Evolutionary conservation across 2,329 filamentous ascomycete species (phyloP).

Genomic region (Colletotrichum euphorbiae): DNA sequence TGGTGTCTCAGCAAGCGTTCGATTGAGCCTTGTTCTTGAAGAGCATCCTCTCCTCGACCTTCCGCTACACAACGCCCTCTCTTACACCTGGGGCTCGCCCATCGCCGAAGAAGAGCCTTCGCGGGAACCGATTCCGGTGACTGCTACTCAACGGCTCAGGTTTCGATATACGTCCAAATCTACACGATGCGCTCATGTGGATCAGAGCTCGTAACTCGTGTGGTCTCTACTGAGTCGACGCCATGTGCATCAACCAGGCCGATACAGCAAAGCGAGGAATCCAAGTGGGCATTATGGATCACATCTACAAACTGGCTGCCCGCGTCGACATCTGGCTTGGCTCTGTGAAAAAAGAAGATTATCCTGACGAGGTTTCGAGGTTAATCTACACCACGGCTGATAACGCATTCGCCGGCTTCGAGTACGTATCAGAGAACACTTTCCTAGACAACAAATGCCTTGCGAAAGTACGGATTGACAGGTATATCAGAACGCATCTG

Average conservation of each 20-base stretch:
- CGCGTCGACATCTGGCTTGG: slow-evolving; percentile 41
- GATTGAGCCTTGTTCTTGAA: slow-evolving; percentile 13
- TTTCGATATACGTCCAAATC: slow-evolving; percentile 12
- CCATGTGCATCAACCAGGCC: slow-evolving; percentile 39
- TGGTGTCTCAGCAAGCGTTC: not conserved
- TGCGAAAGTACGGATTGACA: slow-evolving; percentile 7
- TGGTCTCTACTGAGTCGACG: slow-evolving; percentile 38
- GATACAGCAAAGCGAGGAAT: slow-evolving; percentile 29
- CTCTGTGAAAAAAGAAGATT: slow-evolving; percentile 11
- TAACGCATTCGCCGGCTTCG: not conserved
- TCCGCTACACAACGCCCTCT: slow-evolving; percentile 27
- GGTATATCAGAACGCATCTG: slow-evolving; percentile 12
- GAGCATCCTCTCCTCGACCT: slow-evolving; percentile 17
- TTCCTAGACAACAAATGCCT: not conserved
- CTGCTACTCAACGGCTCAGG: not conserved
- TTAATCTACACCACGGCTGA: slow-evolving; percentile 19
- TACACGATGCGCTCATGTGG: slow-evolving; percentile 23
- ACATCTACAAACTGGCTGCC: slow-evolving; percentile 37
- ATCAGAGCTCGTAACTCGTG: slow-evolving; percentile 13
- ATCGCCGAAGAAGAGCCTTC: not conserved
- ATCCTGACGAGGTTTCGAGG: slow-evolving; percentile 12
- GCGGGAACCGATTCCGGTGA: not conserved
- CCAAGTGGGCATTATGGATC: slow-evolving; percentile 40
- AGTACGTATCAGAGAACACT: not conserved
- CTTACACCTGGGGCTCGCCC: slow-evolving; percentile 30